A percentile compares a stretch with the other conserved stretches of the same genome.
Conservation (phyloP, 2,329 filamentous ascomycete genomes). For the Colletotrichum sojae region DNA sequence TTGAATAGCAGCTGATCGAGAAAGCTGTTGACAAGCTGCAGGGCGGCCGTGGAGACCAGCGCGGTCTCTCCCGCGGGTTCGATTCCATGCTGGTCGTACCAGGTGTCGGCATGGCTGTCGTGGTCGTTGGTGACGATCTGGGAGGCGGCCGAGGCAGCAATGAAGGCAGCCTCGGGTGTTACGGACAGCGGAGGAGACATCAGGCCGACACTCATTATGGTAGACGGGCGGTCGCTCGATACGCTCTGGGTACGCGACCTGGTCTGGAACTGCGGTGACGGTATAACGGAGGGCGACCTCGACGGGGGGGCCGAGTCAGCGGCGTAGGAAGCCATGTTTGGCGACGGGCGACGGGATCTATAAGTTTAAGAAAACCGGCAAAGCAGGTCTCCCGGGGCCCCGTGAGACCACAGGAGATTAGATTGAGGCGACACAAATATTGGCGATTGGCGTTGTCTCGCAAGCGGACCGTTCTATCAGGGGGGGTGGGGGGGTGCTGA, state of each 20-base stretch:
- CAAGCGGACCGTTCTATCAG: constrained; percentile 35
- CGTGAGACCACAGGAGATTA: constrained; percentile 41
- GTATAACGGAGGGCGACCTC: constrained; percentile 52
- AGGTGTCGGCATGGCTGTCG: constrained; percentile 79
- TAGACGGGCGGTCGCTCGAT: constrained; percentile 79
- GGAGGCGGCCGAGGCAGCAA: constrained; percentile 88
- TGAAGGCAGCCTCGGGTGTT: constrained; percentile 86
- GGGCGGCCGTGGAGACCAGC: constrained; percentile 78
- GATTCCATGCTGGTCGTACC: constrained; percentile 78
- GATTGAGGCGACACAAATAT: constrained; percentile 37
- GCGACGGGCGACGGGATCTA: constrained; percentile 16
- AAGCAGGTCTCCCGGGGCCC: constrained; percentile 30
- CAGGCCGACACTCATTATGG: constrained; percentile 69
- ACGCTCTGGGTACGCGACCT: constrained; percentile 73
- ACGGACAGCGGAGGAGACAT: constrained; percentile 77
- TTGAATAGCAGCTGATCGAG: constrained; percentile 94
- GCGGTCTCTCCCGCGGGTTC: constrained; percentile 78
- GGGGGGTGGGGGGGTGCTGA: constrained; percentile 1
- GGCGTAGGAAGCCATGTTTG: constrained; percentile 39
- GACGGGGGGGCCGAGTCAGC: constrained; percentile 44
- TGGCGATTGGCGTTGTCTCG: constrained; percentile 28
- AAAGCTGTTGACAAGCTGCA: constrained; percentile 89
- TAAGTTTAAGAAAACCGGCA: constrained; percentile 25
- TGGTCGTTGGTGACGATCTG: constrained; percentile 93
- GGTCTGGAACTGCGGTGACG: constrained; percentile 51